Base-by-base conservation (phyloP, 768 basidiomycete genomes). In the Phlebiopsis gigantea region DNA sequence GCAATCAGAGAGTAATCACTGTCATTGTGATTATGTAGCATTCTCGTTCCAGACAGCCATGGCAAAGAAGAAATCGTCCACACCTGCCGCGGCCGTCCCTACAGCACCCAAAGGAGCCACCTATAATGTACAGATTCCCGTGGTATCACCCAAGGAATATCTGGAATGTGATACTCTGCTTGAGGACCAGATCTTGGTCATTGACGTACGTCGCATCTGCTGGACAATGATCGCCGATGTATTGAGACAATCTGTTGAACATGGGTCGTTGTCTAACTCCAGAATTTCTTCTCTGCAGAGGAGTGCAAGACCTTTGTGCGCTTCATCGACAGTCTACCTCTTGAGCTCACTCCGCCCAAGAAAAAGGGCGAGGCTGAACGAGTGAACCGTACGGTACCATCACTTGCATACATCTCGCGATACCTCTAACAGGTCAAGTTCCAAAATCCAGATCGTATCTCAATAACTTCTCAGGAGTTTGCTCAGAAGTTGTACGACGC, bases 321-420 rank as follows among this genome's bases (percentile, higher is more conserved):
- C 56, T 82, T 86, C 69, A 80, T 88, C 53, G 80, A 85, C 51
- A 66, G 62, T 34, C 73, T 84, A 15, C 81, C 81, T 22, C 73
- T 88, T 14, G 82, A 85, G 61, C 75, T 86, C 3, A 85, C 85
- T 0, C 85, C 84, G 10, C 83, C 87, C 2, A 84, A 84, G 72
- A 87, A 86, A 69, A 75, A 77, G 56, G 88, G 85, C 8, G 86
- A 90, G 65, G 88, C 88, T 1, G 81, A 80, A 19, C 70, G 88
- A 57, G 77, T 86, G 9, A 90, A 89, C 69, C 76, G 86, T 87
- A 63, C 60, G n/a, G 79, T 67, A 26, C 29, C n/a, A 17, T 4
- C 17, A 1, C 8, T 5, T 17, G 3, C 9, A 15, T 4, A 17
- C 15, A 17, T 30, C 12, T 3, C 8, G 12, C 3, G 15, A 29